A percentile compares a stretch with the other conserved stretches of the same genome.
phyloP scores from a whole-genome alignment of 805 yeast species.

The Geotrichum ghanense region DNA sequence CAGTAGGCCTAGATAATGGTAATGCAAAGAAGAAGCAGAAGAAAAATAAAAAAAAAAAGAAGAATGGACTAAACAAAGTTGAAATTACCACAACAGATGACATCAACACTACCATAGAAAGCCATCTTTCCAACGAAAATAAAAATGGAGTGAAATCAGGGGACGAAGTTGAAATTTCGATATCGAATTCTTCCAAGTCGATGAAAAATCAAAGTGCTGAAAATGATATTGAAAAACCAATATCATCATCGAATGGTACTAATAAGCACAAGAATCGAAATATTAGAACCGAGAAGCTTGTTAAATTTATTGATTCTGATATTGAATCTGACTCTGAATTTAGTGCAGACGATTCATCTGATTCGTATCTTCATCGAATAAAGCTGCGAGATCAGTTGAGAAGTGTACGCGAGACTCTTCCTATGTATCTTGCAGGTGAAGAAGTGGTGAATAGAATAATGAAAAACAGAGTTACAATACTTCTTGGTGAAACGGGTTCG shows the following conservation, averaged over 20 bases:
- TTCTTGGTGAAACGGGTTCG: constrained; percentile 96
- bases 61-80: constrained; percentile 1
- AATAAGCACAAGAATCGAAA: constrained; percentile 1
- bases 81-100: not conserved
- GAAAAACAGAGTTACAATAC: constrained; percentile 55
- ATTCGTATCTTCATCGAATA: not conserved
- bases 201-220: not conserved
- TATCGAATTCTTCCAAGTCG: too few species aligned
- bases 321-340: constrained; percentile 14
- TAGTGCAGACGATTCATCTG: not conserved
- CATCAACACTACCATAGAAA: too few species aligned
- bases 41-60: not conserved
- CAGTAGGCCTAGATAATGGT: not conserved
- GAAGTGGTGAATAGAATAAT: constrained; percentile 45
- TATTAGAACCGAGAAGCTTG: not conserved
- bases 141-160: too few species aligned
- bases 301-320: constrained; percentile 6
- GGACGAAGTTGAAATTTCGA: too few species aligned
- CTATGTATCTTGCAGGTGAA: constrained; percentile 64
- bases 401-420: constrained; percentile 46
- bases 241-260: not conserved
- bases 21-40: not conserved
- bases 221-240: not conserved
- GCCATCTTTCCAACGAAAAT: too few species aligned
- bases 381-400: constrained; percentile 35